These are phyloP conservation scores for Fusarium globosum DNA, from an alignment of 2,329 filamentous ascomycete species.

Conservation along the genomic window DNA sequence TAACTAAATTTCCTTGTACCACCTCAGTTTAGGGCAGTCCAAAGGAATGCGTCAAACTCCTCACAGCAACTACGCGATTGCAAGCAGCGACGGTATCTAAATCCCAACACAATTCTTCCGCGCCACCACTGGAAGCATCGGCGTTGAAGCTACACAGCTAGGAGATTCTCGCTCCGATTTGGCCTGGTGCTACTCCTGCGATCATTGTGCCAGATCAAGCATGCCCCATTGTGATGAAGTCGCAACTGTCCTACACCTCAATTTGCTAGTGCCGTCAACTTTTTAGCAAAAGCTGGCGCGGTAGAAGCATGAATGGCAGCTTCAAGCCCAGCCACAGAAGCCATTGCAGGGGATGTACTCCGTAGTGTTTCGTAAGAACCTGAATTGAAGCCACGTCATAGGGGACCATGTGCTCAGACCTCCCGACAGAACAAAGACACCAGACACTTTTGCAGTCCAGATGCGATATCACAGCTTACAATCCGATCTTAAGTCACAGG, in stretches of 20 bases:
- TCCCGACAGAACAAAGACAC: background rate
- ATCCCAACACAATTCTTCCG: background rate
- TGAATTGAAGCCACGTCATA: background rate
- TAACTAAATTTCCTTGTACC: background rate
- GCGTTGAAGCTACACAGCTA: background rate
- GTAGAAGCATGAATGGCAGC: background rate
- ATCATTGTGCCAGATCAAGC: background rate
- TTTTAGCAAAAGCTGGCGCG: background rate
- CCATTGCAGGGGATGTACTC: background rate
- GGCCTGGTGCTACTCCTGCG: background rate
- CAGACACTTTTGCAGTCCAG: background rate
- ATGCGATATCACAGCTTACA: background rate
- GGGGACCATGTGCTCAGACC: background rate
- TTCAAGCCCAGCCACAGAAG: background rate
- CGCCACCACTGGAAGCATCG: background rate
- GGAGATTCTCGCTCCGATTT: background rate
- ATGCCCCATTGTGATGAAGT: background rate
- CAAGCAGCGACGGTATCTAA: background rate
- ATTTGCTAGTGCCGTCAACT: background rate
- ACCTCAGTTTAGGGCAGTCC: background rate
- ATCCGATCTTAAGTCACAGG: background rate
- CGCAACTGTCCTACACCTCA: background rate
- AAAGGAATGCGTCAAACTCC: background rate
- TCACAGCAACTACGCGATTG: background rate
- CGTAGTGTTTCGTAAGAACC: background rate